Evolutionary conservation across 1,284 basidiomycete genomes (phyloP).

Genomic region (Moesziomyces parantarcticus): DNA sequence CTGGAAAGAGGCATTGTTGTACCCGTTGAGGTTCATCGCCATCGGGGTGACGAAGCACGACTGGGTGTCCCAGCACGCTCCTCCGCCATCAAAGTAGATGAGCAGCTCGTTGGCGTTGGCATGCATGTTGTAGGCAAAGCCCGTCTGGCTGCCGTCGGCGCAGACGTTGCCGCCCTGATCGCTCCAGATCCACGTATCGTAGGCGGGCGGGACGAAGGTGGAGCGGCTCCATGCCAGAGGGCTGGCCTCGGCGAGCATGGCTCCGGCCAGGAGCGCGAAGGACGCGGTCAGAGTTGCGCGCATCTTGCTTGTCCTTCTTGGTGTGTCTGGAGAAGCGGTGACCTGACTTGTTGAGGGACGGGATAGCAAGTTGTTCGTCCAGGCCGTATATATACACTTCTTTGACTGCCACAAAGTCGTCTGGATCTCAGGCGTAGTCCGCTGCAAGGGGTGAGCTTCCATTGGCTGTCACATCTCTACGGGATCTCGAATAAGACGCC

Average conservation of each 20-base stretch:
- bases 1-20: conserved; percentile 18
- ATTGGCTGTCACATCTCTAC: background rate
- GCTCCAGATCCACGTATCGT: conserved; percentile 29
- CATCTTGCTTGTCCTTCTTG: conserved; percentile 5
- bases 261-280: conserved; percentile 1
- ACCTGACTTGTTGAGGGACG: no score
- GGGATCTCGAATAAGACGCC: background rate
- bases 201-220: conserved; percentile 11
- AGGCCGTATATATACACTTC: no score
- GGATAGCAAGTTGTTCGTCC: no score
- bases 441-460: background rate
- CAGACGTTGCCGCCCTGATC: conserved; percentile 19
- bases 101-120: conserved; percentile 22
- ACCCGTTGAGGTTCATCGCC: conserved; percentile 19
- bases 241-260: conserved; percentile 3
- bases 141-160: conserved; percentile 29
- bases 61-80: conserved; percentile 30
- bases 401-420: no score
- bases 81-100: conserved; percentile 28
- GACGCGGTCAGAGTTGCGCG: conserved; percentile 1
- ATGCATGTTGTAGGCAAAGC: conserved; percentile 28
- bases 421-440: background rate
- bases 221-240: conserved; percentile 3
- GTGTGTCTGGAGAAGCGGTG: background rate
- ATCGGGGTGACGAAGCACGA: conserved; percentile 20